Base-by-base conservation (phyloP, 495 filamentous ascomycete species). In the Hypoxylon subgilvum region DNA sequence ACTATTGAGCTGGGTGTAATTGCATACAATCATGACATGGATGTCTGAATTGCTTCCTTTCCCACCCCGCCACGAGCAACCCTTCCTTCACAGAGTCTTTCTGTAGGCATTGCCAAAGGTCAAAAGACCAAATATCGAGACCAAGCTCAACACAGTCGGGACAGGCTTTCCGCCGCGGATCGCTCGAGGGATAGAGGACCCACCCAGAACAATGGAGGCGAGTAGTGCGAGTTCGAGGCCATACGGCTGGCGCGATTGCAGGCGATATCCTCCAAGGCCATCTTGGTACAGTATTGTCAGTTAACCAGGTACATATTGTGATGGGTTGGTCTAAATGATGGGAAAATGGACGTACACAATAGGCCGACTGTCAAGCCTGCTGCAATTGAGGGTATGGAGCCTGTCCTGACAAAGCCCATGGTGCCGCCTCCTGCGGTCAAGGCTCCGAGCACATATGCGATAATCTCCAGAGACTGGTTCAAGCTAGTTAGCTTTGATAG, bases 401-500 rank as follows among this genome's bases (percentile, higher is more conserved):
- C 86, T 0, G 91, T 94, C 67, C 86, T 86, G 23, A 76, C 59
- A 42, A 88, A 98, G 67, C 94, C 94, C 63, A 88, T 88, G 46
- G 86, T 85, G 54, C 94, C 94, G 61, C 94, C 94, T 35, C 87
- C 77, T 42, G 91, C 91, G 56, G 91, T 96, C 22, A 98, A 80
- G 63, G 83, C 79, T 45, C 87, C 88, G 71, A 98, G 87, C 63
- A 88, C 63, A 72, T 86, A 87, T 43, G 93, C 90, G 54, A 70
- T 70, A 19, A 38, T 66, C 35, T 70, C 51, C 4, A 70, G 47
- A 63, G 65, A 14, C 65, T 68, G 23, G n/a, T 8, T 13, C 38
- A 35, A 57, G 21, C 10, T 41, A 30, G 25, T 64, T 46, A 58
- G 55, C 46, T 51, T 40, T 19, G 35, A 27, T 27, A 14, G 1